phyloP scores from a whole-genome alignment of 768 basidiomycete species.

The Kondoa subrosea region DNA sequence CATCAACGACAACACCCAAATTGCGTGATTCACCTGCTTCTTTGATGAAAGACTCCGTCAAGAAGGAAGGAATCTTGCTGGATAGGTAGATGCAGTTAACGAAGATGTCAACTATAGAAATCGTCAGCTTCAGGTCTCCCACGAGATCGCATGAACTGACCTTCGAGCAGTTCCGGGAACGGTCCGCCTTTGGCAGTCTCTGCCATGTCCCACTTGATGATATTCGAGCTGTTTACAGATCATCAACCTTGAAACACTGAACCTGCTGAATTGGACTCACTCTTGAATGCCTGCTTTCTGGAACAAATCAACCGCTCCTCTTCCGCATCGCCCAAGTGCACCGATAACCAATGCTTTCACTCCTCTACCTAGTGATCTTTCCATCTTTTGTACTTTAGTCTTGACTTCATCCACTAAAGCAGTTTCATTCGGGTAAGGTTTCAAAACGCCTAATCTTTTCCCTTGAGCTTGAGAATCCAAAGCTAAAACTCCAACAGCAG shows the following conservation, averaged over 20 bases:
- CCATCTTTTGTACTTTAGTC: constrained; percentile 47
- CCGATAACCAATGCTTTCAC: constrained; percentile 86
- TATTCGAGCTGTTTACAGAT: constrained; percentile 54
- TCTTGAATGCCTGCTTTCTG: constrained; percentile 86
- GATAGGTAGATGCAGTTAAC: constrained; percentile 98
- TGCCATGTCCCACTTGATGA: constrained; percentile 91
- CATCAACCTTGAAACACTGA: neutral
- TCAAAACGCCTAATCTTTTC: constrained; percentile 45
- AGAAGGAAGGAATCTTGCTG: constrained; percentile 65
- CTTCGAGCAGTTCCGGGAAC: constrained; percentile 78
- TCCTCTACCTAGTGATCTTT: constrained; percentile 38
- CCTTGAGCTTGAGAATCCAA: constrained; percentile 50
- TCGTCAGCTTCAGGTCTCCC: neutral
- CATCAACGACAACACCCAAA: constrained; percentile 76
- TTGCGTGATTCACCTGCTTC: constrained; percentile 51
- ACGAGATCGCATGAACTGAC: constrained; percentile 26
- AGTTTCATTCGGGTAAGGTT: constrained; percentile 65
- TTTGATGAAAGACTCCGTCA: constrained; percentile 53
- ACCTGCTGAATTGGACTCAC: constrained; percentile 39
- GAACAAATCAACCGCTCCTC: constrained; percentile 88
- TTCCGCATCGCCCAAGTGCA: constrained; percentile 82
- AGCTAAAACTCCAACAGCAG: constrained; percentile 56
- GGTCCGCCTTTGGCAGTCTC: constrained; percentile 96
- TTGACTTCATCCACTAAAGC: constrained; percentile 68
- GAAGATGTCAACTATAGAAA: constrained; percentile 63